Evolutionary conservation across 306 rosid genomes (phyloP), one percentile per base, ranked within the genome.

Genomic region (Corylus heterophylla): DNA sequence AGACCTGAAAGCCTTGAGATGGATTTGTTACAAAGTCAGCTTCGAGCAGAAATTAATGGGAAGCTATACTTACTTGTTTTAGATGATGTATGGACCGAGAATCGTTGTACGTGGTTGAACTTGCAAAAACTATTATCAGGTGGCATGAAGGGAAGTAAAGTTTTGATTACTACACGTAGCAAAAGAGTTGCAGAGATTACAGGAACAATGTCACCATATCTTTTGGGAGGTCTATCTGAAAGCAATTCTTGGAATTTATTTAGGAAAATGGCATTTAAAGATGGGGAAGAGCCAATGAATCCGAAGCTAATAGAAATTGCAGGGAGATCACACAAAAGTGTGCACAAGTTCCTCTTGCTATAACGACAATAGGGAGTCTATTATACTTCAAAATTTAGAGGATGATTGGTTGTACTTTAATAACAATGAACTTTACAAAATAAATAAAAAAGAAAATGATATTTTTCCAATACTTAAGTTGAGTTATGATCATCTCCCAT

Each of bases 141-240:
- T 39, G 81, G 71, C 7, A 45, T 39, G 12, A 16, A 29, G 8
- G 78, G 71, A 42, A 78, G 81, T 55, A 78, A 48, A 44, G 68
- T 78, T 16, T 20, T 78, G 7, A 12, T 69, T 20, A 78, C 81
- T 47, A 42, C 75, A 20, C 61, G 75, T 12, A n/a, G 18, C 35
- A 18, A 37, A 9, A 50, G 13, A 51, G 76, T 78, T 22, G 76
- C 69, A n/a, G 54, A 78, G 58, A 18, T 62, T 17, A 61, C 45
- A 1, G 58, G 78, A 54, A 1, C 59, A 12, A 37, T 45, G 1
- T 16, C 27, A 22, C 22, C 22, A 22, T 22, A 22, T 22, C 22
- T 22, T 22, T 22, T 22, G 22, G 22, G 22, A 22, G 22, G 22
- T 22, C 22, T 22, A 22, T 22, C 22, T 22, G 22, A 22, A 22